Conservation (phyloP, 805 yeast species). For the Candida ascalaphidarum region DNA sequence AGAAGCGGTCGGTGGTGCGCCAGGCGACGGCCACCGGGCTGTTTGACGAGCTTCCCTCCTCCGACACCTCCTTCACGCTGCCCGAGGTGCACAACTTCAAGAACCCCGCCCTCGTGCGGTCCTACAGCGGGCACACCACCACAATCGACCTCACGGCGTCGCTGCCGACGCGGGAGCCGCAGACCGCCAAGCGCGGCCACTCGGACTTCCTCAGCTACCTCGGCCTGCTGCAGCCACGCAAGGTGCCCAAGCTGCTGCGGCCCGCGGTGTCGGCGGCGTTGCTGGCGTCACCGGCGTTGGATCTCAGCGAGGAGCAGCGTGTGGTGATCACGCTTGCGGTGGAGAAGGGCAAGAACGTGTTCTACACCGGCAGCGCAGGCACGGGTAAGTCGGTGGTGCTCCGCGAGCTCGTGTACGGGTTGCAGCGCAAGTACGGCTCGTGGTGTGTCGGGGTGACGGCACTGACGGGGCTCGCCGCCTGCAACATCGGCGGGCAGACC, state of each 20-base stretch:
- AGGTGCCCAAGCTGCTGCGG: constrained; percentile 8
- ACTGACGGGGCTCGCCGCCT: constrained; percentile 93
- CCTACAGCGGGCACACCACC: constrained; percentile 1
- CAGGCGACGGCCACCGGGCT: constrained; percentile 1
- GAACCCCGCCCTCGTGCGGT: constrained; percentile 18
- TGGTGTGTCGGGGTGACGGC: constrained; percentile 79
- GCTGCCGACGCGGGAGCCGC: constrained; percentile 1
- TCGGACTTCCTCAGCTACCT: constrained; percentile 11
- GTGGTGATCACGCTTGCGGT: constrained; percentile 45
- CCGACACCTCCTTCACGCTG: constrained; percentile 28
- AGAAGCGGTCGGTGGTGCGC: too few relatives aligned
- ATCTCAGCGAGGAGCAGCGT: constrained; percentile 33
- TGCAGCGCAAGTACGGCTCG: constrained; percentile 26
- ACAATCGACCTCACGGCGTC: constrained; percentile 3
- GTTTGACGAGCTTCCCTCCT: neutral
- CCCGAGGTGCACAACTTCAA: constrained; percentile 29
- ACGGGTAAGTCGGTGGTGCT: constrained; percentile 76
- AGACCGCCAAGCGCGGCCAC: constrained; percentile 10
- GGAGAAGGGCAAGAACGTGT: constrained; percentile 43
- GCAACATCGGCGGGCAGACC: constrained; percentile 86
- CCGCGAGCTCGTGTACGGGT: constrained; percentile 46
- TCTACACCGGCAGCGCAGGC: constrained; percentile 82
- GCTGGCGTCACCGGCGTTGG: neutral
- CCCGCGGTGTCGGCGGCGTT: neutral
- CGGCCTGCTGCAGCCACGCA: constrained; percentile 12